A percentile compares a stretch with the other conserved stretches of the same genome.
Evolutionary conservation across 225 moss, liverwort and hornwort genomes (phyloP).

Genomic region (Neckera pumila): DNA sequence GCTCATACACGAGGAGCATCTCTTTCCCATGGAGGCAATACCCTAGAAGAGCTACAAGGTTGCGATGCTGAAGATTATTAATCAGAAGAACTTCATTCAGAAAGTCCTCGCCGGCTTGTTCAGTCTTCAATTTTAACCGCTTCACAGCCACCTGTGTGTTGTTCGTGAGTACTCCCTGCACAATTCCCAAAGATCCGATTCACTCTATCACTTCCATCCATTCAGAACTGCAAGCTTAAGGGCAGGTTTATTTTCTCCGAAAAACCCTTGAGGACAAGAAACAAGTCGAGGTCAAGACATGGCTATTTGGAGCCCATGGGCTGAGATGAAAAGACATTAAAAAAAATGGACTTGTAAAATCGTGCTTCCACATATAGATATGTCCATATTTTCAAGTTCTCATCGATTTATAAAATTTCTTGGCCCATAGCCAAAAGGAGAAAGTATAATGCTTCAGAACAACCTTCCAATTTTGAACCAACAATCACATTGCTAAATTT

Average conservation of each 20-base stretch:
- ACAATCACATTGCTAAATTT: not conserved
- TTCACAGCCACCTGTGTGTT: slow-evolving; percentile 12
- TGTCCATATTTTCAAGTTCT: not conserved
- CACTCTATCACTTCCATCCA: not conserved
- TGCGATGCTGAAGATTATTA: no score
- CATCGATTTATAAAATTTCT: not conserved
- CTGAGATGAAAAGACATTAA: not conserved
- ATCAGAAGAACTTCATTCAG: slow-evolving; percentile 35
- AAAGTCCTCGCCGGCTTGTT: slow-evolving; percentile 19
- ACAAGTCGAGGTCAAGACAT: not conserved
- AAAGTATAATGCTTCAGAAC: not conserved
- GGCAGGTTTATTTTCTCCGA: not conserved
- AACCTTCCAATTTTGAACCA: not conserved
- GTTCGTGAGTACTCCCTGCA: slow-evolving; percentile 6
- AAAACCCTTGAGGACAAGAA: not conserved
- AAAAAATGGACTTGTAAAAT: not conserved
- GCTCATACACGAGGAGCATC: no score
- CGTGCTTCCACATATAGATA: not conserved
- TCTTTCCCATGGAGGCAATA: no score
- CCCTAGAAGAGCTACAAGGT: no score
- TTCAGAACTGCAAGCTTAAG: not conserved
- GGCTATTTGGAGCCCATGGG: not conserved
- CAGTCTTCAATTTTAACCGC: not conserved
- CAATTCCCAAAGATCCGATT: not conserved
- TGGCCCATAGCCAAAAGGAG: not conserved